These are phyloP conservation scores for Fusarium circinatum DNA, from an alignment of 2,329 filamentous ascomycete species.

Conservation along the genomic window DNA sequence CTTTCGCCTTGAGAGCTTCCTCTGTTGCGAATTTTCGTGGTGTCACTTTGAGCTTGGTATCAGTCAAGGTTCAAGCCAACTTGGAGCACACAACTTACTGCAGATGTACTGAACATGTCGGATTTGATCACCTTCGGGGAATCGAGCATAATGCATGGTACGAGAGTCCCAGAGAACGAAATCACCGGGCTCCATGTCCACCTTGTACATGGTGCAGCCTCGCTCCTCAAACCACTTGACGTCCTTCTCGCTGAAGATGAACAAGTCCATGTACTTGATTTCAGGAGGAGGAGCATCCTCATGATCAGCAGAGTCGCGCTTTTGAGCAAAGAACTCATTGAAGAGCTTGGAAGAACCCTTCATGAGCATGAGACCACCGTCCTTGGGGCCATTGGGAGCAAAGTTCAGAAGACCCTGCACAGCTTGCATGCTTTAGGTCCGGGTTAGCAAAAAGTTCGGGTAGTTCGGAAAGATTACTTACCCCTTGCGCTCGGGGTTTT, in stretches of 20 bases:
- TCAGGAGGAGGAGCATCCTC: slow-evolving; percentile 48
- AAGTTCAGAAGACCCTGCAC: slow-evolving; percentile 34
- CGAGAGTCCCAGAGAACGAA: slow-evolving; percentile 55
- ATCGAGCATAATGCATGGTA: slow-evolving; percentile 55
- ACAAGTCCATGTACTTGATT: slow-evolving; percentile 47
- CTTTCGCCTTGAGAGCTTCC: slow-evolving; percentile 4
- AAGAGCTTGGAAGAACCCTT: slow-evolving; percentile 41
- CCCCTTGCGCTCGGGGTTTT: slow-evolving; percentile 47
- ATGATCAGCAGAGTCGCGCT: slow-evolving; percentile 47
- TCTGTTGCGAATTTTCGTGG: slow-evolving; percentile 17
- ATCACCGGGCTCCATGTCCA: slow-evolving; percentile 56
- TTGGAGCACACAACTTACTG: background rate
- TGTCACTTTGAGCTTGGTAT: background rate
- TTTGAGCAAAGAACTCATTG: slow-evolving; percentile 50
- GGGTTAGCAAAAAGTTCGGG: background rate
- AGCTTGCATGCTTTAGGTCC: background rate
- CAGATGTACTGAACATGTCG: slow-evolving; percentile 31
- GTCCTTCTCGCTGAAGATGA: slow-evolving; percentile 47
- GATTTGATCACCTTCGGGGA: slow-evolving; percentile 52
- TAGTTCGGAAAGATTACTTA: background rate
- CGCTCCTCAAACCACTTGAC: slow-evolving; percentile 51
- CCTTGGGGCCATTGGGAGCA: slow-evolving; percentile 48
- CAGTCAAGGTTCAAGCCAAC: background rate
- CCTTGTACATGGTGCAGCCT: slow-evolving; percentile 49
- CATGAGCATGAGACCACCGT: slow-evolving; percentile 50